Base-by-base conservation (phyloP, 1,284 basidiomycete species). In the Pterula multifida region DNA sequence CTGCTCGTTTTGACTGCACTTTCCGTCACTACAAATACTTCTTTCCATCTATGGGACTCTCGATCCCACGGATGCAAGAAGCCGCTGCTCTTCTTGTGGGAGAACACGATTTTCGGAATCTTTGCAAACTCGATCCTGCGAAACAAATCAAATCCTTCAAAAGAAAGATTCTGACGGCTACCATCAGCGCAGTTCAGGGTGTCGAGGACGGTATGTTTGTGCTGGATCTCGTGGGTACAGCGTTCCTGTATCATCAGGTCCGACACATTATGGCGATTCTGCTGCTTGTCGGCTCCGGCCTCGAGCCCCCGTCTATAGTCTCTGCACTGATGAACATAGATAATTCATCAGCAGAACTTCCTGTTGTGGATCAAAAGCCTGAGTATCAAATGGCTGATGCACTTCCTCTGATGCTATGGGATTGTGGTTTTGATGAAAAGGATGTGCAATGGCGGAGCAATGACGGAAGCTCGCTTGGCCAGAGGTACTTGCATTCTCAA, bases 1-100 rank as follows among this genome's bases (percentile, higher is more conserved):
- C 92, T 35, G 82, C 94, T 1, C 81, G 95, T 1, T 95, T 90
- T 68, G 86, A 84, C 21, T 98, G 94, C 68, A 71, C 69, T 51
- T 83, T 79, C 60, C 73, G 95, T 28, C 95, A 98, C 64, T 99
- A 98, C 80, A 97, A 97, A 64, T 99, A 98, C 68, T 95, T 97
- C 64, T 98, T 97, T 71, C 72, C 75, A 32, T 64, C 76, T 0
- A 61, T 73, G 15, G 67, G 69, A 12, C 78, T 96, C 50, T 79
- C 93, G 63, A 64, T 94, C 26, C 58, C 67, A 1, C 74, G 73
- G 26, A 98, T 98, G 94, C 73, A 75, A 53, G 72, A 79, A 36
- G 94, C 81, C 0, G 90, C 91, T 0, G 54, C 68, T 1, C 67
- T 76, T 1, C 71, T 98, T 26, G 63, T 93, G 11, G 96, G 95